Evolutionary conservation across 2,329 filamentous ascomycete genomes (phyloP), one percentile per base, ranked within the genome.

Genomic region (Graphilbum fragrans): DNA sequence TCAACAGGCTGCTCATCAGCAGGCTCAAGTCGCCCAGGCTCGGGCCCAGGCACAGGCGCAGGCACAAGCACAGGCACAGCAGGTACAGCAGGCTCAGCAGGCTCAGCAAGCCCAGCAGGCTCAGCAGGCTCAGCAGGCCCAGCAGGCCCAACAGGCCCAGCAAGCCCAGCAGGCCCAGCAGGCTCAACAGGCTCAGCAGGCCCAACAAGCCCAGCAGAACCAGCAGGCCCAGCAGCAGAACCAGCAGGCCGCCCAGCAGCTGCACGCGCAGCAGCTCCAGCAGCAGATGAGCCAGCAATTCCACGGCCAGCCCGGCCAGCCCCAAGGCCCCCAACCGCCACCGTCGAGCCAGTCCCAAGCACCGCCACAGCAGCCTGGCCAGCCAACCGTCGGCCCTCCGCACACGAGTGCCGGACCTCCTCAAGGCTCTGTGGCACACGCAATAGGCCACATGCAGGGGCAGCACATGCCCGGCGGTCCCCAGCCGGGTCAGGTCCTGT

Each of bases 281-380:
- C 73, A 74, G 55, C 44, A 61, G 71, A 10, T 67, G 38, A 58
- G 66, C 61, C 29, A 16, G 29, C 4, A 66, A 69, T 35, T 66
- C 43, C 48, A 27, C 66, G 41, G 58, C 59, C 37, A 46, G 49
- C 25, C 43, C 65, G 22, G 23, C 18, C 49, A 51, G 23, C 22
- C 23, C 5, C 41, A 38, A 33, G 41, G 36, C 1, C 41, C 32
- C 4, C 35, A 35, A 16, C 20, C 34, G 7, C n/a, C n/a, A n/a
- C n/a, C n/a, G n/a, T n/a, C n/a, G n/a, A n/a, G n/a, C n/a, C n/a
- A n/a, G n/a, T n/a, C n/a, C n/a, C n/a, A n/a, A n/a, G n/a, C n/a
- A n/a, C n/a, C 47, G 11, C 48, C 45, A 3, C 48, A 50, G 33
- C 47, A 47, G 27, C 31, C 37, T 1, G 45, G 45, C 31, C 63